Base-by-base conservation (phyloP, 2,329 filamentous ascomycete genomes). In the Monosporascus ibericus region DNA sequence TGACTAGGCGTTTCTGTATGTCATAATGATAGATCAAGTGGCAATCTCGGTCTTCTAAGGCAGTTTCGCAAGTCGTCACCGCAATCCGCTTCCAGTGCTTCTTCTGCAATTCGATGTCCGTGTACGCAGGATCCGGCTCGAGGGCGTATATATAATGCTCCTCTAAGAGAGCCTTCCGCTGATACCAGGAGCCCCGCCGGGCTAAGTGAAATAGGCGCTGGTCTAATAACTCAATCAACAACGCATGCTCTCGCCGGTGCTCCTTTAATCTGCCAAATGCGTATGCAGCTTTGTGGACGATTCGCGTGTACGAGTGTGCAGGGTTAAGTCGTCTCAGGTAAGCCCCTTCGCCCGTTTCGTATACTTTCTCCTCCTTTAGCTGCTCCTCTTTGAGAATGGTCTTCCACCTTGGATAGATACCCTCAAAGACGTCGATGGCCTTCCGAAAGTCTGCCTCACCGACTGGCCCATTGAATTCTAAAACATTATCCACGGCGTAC, bases 1-100 rank as follows among this genome's bases (percentile, higher is more conserved):
- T 97, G 48, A 82, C 80, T n/a, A 96, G 82, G 1, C 94, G 86
- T 68, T 96, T 97, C 68, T 97, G 92, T 6, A 99, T 74, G 63
- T 97, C 92, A 64, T 95, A 90, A 66, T 99, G 92, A 66, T 90
- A 92, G 54, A 96, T 94, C 24, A 96, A 71, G 69, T 99, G 94
- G 54, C 92, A 95, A 52, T 94, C 81, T 27, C 84, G 84, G 62
- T 99, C 94, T 66, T 96, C 87, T 0, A 99, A 77, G 1, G 90
- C 94, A 40, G 81, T 75, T 68, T 96, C 92, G 64, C 94, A 97
- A 0, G 94, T 99, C 7, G 75, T 72, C 4, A 89, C 75, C 0
- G 94, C 90, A 20, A 85, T 78, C 8, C 81, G 78, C 65, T 86
- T 90, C 92, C 92, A 99, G 59, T 88, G 79, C 62, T 86, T 92